Conservation (phyloP, 129 eudicot species). For the Tagetes erecta region DNA sequence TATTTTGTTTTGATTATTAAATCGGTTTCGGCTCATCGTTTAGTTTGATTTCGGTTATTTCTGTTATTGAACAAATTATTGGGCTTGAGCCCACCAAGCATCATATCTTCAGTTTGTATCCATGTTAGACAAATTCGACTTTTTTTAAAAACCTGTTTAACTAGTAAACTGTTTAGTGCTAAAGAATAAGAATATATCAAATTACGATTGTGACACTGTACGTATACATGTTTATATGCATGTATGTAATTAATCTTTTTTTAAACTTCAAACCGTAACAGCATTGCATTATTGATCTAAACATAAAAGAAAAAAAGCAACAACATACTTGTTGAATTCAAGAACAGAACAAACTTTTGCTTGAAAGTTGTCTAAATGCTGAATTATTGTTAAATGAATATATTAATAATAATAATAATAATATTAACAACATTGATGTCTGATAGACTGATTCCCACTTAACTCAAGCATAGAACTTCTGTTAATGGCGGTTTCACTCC, state of each 20-base stretch:
- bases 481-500: background rate
- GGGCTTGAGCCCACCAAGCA: background rate
- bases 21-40: background rate
- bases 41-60: background rate
- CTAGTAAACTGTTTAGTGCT: too few species aligned
- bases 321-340: background rate
- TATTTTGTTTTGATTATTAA: background rate
- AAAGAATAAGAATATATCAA: too few species aligned
- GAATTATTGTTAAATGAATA: conserved; percentile 11
- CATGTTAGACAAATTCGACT: background rate
- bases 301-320: background rate
- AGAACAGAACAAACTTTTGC: conserved; percentile 11
- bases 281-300: conserved; percentile 9
- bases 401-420: too few species aligned
- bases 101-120: background rate
- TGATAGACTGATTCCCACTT: background rate
- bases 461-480: conserved; percentile 2
- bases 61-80: too few species aligned
- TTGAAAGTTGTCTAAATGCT: background rate
- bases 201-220: background rate
- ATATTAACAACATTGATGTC: too few species aligned
- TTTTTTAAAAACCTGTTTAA: too few species aligned
- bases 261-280: background rate
- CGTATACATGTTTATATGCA: background rate
- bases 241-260: background rate